Evolutionary conservation across 768 basidiomycete genomes (phyloP).

Genomic region (Tylopilus intermedius): DNA sequence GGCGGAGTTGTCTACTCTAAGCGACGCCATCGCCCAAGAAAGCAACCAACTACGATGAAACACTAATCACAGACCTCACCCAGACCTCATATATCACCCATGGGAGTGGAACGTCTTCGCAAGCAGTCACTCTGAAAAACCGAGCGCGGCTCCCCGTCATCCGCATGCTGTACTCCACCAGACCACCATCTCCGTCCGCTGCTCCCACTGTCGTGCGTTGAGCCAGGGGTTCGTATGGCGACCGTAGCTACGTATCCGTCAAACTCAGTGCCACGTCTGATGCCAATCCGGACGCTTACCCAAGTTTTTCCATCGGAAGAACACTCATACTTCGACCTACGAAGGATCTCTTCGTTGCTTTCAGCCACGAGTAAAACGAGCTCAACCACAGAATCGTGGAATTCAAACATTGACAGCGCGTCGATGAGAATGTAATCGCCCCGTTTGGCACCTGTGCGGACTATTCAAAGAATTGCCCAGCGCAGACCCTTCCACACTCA

Average conservation of each 20-base stretch:
- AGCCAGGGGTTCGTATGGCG: slow-evolving; percentile 9
- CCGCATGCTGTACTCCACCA: slow-evolving; percentile 27
- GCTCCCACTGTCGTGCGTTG: slow-evolving; percentile 3
- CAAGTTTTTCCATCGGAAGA: slow-evolving; percentile 31
- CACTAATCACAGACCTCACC: slow-evolving; percentile 24
- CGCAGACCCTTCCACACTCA: slow-evolving; percentile 26
- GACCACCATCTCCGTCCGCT: not conserved
- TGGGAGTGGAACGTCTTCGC: slow-evolving; percentile 22
- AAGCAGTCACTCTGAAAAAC: slow-evolving; percentile 29
- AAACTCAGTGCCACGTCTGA: not conserved
- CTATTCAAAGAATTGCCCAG: slow-evolving; percentile 15
- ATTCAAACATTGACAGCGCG: slow-evolving; percentile 26
- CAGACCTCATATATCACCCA: slow-evolving; percentile 42
- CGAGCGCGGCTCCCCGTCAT: slow-evolving; percentile 19
- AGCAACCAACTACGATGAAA: not conserved
- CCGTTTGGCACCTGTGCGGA: slow-evolving; percentile 16
- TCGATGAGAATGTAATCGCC: slow-evolving; percentile 41
- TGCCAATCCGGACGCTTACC: slow-evolving; percentile 22
- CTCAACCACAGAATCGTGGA: slow-evolving; percentile 21
- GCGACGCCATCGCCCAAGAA: not conserved
- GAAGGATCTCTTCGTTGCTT: slow-evolving; percentile 31
- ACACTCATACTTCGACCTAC: slow-evolving; percentile 23
- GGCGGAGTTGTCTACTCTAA: slow-evolving; percentile 19
- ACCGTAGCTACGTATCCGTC: slow-evolving; percentile 11
- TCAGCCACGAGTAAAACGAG: slow-evolving; percentile 35